These are phyloP conservation scores for Auriscalpium microsporum DNA, from an alignment of 768 basidiomycete species.

Conservation along the genomic window DNA sequence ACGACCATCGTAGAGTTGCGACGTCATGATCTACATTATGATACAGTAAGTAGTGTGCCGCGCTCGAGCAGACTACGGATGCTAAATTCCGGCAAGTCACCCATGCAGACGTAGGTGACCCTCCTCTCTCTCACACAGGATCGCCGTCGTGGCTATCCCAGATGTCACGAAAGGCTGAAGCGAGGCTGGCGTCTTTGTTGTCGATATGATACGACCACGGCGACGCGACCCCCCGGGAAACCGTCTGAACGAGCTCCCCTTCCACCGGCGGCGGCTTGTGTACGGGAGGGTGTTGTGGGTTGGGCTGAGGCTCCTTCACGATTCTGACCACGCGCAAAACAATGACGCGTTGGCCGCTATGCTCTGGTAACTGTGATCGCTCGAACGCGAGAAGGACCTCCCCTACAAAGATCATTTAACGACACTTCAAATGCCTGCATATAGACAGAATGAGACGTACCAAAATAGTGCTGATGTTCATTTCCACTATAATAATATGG, in stretches of 20 bases:
- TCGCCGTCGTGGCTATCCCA: no score
- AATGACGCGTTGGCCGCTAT: neutral
- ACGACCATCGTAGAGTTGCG: no score
- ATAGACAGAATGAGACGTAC: neutral
- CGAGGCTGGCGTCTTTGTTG: no score
- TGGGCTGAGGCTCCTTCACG: neutral
- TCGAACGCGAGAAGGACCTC: neutral
- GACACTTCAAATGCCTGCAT: neutral
- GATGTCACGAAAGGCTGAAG: no score
- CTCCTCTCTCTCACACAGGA: no score
- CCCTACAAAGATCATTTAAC: neutral
- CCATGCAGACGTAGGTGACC: no score
- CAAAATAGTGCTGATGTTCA: neutral
- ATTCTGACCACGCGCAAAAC: neutral
- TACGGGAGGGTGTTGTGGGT: neutral
- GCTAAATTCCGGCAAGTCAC: no score
- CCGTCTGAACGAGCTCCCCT: neutral
- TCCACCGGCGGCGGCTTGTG: neutral
- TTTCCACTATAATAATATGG: neutral
- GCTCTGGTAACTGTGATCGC: neutral
- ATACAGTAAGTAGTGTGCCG: no score
- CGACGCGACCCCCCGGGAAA: no score
- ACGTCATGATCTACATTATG: no score
- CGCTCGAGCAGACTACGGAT: no score
- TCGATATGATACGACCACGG: no score